Evolutionary conservation across 768 basidiomycete genomes (phyloP), one percentile per base, ranked within the genome.

Genomic region (Leccinum rimulosum): DNA sequence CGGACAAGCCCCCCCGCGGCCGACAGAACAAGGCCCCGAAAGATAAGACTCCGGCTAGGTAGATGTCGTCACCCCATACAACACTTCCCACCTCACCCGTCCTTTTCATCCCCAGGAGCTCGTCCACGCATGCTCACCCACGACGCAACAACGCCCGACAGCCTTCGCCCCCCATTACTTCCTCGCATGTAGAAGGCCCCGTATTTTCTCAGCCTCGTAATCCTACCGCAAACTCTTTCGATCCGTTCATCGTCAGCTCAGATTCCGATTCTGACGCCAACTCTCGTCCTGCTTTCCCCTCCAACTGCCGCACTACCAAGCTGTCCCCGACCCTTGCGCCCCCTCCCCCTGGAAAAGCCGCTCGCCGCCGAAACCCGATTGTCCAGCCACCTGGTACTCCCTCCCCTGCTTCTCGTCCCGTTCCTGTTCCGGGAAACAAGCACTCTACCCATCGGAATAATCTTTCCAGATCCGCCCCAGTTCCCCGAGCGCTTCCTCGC

Each of bases 141-240:
- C 79, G 81, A 67, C 81, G 81, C 73, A 80, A 76, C 74, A 79
- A 76, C 65, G 75, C 70, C 58, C 86, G 86, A 60, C 87, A 87
- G 69, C 81, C 85, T 22, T 88, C 88, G 43, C 86, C 86, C 17
- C 83, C 83, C 35, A 72, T 80, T 47, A 67, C 74, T 58, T 72
- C 84, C 82, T 83, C 84, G 82, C 86, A 87, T 82, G 85, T 80
- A 83, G 87, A 87, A 83, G 82, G 71, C 68, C 72, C 73, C 61
- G 61, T 64, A 28, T 60, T 61, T 54, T 50, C 68, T 47, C 30
- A 64, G 55, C 67, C 65, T 50, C 74, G 66, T 33, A 73, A 76
- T 58, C 72, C 75, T 52, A 60, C 73, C 31, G 63, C 70, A 52
- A 80, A 79, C 58, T 74, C 76, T 3, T 76, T 79, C 57, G 80